phyloP scores from a whole-genome alignment of 495 filamentous ascomycete species.

The Tuber melanosporum region DNA sequence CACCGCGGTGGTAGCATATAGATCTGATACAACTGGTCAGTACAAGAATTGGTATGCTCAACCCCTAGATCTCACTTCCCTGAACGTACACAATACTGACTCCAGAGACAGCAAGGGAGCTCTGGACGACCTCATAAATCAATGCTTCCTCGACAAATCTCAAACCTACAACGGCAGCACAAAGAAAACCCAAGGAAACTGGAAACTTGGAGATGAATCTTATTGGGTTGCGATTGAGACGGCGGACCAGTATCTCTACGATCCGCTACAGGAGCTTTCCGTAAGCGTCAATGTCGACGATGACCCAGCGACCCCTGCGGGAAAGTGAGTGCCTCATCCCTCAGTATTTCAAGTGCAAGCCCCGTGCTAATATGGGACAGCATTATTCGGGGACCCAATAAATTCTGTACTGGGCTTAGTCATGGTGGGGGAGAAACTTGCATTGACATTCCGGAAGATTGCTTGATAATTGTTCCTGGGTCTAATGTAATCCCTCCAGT shows the following conservation, averaged over 20 bases:
- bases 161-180: neutral
- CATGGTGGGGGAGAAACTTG: neutral
- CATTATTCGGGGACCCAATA: neutral
- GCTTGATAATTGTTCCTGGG: neutral
- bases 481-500: neutral
- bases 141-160: neutral
- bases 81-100: neutral
- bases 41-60: neutral
- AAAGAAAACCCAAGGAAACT: neutral
- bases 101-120: neutral
- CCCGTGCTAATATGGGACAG: neutral
- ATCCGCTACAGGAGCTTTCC: neutral
- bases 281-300: neutral
- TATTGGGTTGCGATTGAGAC: neutral
- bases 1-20: neutral
- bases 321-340: neutral
- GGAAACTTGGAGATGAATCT: neutral
- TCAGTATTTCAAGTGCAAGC: neutral
- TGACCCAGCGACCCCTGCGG: neutral
- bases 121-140: neutral
- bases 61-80: neutral
- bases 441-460: neutral
- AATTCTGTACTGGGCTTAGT: neutral
- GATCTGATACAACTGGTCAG: neutral
- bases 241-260: neutral